Evolutionary conservation across 2,329 filamentous ascomycete species (phyloP).

Genomic region (Graphilbum ipis-grandicollis): DNA sequence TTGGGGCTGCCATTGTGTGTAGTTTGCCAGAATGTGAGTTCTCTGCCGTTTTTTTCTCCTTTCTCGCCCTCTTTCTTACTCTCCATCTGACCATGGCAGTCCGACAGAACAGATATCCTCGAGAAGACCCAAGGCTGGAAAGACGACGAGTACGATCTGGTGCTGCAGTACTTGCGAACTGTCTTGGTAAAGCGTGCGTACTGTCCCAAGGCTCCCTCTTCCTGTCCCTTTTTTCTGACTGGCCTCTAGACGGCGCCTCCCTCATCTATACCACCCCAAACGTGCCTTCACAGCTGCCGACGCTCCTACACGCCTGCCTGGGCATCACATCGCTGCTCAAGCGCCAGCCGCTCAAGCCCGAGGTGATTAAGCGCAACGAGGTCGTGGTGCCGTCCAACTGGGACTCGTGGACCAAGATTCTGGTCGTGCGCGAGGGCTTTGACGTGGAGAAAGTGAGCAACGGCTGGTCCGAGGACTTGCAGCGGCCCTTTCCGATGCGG

Average conservation of each 20-base stretch:
- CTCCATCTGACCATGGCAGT: slow-evolving; percentile 23
- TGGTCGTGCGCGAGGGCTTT: slow-evolving; percentile 78
- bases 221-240: slow-evolving; percentile 5
- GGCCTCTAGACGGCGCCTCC: slow-evolving; percentile 56
- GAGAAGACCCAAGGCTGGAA: slow-evolving; percentile 88
- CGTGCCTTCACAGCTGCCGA: slow-evolving; percentile 58
- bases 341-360: slow-evolving; percentile 64
- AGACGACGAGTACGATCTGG: slow-evolving; percentile 91
- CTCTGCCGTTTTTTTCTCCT: neutral
- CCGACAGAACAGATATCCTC: slow-evolving; percentile 76
- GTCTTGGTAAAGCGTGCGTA: slow-evolving; percentile 66
- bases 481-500: slow-evolving; percentile 30
- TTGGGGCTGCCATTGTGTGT: slow-evolving; percentile 77
- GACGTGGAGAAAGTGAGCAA: slow-evolving; percentile 75
- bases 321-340: slow-evolving; percentile 73
- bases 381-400: slow-evolving; percentile 91
- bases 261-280: slow-evolving; percentile 73
- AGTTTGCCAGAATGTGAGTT: slow-evolving; percentile 79
- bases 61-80: slow-evolving; percentile 9
- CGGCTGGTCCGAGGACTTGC: slow-evolving; percentile 74
- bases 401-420: slow-evolving; percentile 97
- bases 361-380: slow-evolving; percentile 86
- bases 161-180: slow-evolving; percentile 83
- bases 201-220: slow-evolving; percentile 5
- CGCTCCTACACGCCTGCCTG: slow-evolving; percentile 67